Evolutionary conservation across 2,329 filamentous ascomycete genomes (phyloP).

Genomic region (Westerdykella sp.): DNA sequence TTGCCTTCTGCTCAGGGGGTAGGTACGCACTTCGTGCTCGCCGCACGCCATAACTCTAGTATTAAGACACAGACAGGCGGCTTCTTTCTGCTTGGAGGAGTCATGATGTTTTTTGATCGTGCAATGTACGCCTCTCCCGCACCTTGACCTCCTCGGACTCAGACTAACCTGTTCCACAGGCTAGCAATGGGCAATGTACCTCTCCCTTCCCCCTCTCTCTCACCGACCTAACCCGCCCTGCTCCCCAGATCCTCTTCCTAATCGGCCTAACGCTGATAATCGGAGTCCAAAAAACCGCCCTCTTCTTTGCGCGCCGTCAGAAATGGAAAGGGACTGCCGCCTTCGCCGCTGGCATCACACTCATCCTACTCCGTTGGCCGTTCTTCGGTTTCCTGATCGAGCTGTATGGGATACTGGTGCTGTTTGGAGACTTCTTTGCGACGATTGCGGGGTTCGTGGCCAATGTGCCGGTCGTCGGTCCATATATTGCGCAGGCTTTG

Average conservation of each 20-base stretch:
- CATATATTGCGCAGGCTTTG: conserved; percentile 70
- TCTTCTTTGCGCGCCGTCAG: conserved; percentile 91
- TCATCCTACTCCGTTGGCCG: conserved; percentile 88
- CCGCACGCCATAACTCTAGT: conserved; percentile 2
- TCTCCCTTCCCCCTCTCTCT: conserved; percentile 1
- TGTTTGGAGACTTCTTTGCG: conserved; percentile 94
- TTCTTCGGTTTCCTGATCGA: conserved; percentile 87
- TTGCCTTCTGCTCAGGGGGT: conserved; percentile 97
- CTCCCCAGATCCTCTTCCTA: conserved; percentile 81
- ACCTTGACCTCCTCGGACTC: neutral
- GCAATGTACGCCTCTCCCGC: conserved; percentile 62
- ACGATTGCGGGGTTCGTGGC: conserved; percentile 85
- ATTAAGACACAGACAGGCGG: conserved; percentile 55
- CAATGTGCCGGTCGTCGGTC: conserved; percentile 76
- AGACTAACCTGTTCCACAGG: conserved; percentile 43
- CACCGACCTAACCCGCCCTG: conserved; percentile 2
- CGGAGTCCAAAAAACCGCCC: conserved; percentile 79
- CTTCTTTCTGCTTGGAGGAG: conserved; percentile 89
- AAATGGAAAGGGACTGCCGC: conserved; percentile 88
- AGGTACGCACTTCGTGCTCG: conserved; percentile 43
- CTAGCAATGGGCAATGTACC: conserved; percentile 94
- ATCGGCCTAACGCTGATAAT: conserved; percentile 95
- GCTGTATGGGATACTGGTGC: conserved; percentile 82
- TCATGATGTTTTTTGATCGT: conserved; percentile 95
- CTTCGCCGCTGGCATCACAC: conserved; percentile 72